Percentiles rank a stretch among this genome's conserved stretches.
Evolutionary conservation across 2,329 filamentous ascomycete species (phyloP).

Genomic region (Fusarium proliferatum): DNA sequence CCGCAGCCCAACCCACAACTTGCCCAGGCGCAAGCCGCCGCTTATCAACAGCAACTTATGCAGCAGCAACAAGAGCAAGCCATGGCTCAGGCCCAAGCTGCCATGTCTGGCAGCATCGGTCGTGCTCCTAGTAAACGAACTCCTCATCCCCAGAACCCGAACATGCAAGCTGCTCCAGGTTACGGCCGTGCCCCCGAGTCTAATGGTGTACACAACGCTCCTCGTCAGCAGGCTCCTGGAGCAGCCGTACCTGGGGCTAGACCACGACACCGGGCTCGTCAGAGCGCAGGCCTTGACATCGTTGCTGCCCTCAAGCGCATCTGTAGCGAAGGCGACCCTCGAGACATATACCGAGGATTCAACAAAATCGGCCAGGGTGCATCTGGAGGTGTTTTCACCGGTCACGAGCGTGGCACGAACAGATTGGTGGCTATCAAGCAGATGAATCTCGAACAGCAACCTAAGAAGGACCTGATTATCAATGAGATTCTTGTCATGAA

Average conservation of each 20-base stretch:
- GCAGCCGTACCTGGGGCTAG: conserved; percentile 64
- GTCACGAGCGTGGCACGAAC: conserved; percentile 85
- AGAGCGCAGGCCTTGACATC: conserved; percentile 85
- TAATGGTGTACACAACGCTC: conserved; percentile 49
- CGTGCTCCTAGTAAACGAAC: conserved; percentile 80
- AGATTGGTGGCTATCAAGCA: conserved; percentile 97
- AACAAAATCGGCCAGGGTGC: conserved; percentile 98
- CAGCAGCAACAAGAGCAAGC: conserved; percentile 91
- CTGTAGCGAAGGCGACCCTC: conserved; percentile 89
- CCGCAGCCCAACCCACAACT: conserved; percentile 47
- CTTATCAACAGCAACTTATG: conserved; percentile 71
- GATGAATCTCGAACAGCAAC: conserved; percentile 98
- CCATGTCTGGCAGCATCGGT: conserved; percentile 76
- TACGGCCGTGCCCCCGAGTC: conserved; percentile 47
- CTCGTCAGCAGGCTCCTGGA: conserved; percentile 52
- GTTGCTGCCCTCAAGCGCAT: conserved; percentile 86
- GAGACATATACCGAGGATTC: conserved; percentile 85
- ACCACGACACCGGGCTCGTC: conserved; percentile 80
- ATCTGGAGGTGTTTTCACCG: conserved; percentile 94
- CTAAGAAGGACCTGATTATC: conserved; percentile 98
- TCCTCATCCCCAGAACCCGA: conserved; percentile 47
- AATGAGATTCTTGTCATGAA: conserved; percentile 99
- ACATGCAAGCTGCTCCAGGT: conserved; percentile 41
- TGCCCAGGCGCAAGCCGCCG: conserved; percentile 55
- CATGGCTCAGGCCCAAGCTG: conserved; percentile 81